Base-by-base conservation (phyloP, 345 rosid genomes). In the Rhodomyrtus tomentosa region DNA sequence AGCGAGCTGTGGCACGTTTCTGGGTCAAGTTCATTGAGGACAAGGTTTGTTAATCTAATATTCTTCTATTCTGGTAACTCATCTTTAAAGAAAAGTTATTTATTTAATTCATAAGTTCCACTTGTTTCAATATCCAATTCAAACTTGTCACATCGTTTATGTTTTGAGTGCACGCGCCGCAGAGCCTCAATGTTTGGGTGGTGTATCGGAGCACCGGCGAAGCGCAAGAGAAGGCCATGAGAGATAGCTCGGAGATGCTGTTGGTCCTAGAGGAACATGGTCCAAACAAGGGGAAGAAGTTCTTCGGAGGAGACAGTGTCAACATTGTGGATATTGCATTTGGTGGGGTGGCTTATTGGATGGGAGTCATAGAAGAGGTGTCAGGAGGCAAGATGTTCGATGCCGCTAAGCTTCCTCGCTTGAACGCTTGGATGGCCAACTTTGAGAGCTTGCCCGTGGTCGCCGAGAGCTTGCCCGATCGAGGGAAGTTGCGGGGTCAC, bases 21-120 rank as follows among this genome's bases (percentile, higher is more conserved):
- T 87, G 91, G 92, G 81, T 85, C 27, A 87, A 87, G 51, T 88
- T 85, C 82, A 86, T 72, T 0, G 86, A 85, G 36, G 89, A 90
- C 5, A 87, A 90, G 90, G 91, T 87, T 20, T 3, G 55, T 4
- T 2, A 53, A 53, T 53, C 55, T 20, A 53, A 53, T 7, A 20
- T 7, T 21, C 55, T 53, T 10, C 24, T 53, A 21, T 25, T 53
- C 21, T 53, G 55, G 55, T 21, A 53, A 53, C 5, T 53, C 10
- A 21, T 53, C 24, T 53, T 53, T 21, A 2, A 9, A 53, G 7
- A 53, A 53, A 20, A 20, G 55, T 53, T 25, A 6, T 2, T 53
- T 6, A 48, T 53, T 53, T 20, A 7, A 53, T 53, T 53, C 25
- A 53, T 53, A 10, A 21, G 55, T 53, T 53, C 55, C 55, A 18